Base-by-base conservation (phyloP, 176 grass and related monocot species). In the Phyllostachys edulis region DNA sequence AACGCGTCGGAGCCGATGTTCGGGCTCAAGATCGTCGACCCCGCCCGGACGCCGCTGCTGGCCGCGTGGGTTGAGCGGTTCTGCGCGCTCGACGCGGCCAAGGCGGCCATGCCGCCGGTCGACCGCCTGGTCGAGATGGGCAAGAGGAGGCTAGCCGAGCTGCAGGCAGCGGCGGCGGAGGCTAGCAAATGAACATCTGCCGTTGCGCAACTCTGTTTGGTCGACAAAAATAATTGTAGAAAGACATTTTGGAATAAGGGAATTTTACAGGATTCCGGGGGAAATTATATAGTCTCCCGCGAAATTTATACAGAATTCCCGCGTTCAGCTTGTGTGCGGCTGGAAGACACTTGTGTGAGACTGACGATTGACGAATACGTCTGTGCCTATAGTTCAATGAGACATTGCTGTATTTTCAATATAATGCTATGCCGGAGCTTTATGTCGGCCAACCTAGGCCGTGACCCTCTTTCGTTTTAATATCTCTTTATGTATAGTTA, bases 31-130 rank as follows among this genome's bases (percentile, higher is more conserved):
- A 21, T 93, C 42, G 2, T 89, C 9, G 88, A 93, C 27, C 66
- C 85, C 16, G 67, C 18, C 13, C 80, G 81, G 80, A 46, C 73
- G 5, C 94, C 91, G 34, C 61, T 46, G 38, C 63, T 96, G 36
- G 87, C 51, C 27, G 77, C 67, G 16, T 93, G 90, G 90, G 86
- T 29, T 0, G 80, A 89, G 9, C 68, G 67, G 9, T 96, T 92
- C 77, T 79, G 46, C 24, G 32, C 40, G 37, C 69, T 83, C 17
- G 69, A 84, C 41, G 80, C 34, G 7, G 87, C 90, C 15, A 87
- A 82, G 75, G 52, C 64, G 8, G 68, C 81, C 12, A 85, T 87
- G 81, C 87, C 90, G 3, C 38, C 85, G 52, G 6, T 40, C 16
- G 80, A 82, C 3, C 78, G 71, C 1, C 52, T 87, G 4, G 4